phyloP scores from a whole-genome alignment of 148 eudicot genomes.

The Salicornia ramosissima region DNA sequence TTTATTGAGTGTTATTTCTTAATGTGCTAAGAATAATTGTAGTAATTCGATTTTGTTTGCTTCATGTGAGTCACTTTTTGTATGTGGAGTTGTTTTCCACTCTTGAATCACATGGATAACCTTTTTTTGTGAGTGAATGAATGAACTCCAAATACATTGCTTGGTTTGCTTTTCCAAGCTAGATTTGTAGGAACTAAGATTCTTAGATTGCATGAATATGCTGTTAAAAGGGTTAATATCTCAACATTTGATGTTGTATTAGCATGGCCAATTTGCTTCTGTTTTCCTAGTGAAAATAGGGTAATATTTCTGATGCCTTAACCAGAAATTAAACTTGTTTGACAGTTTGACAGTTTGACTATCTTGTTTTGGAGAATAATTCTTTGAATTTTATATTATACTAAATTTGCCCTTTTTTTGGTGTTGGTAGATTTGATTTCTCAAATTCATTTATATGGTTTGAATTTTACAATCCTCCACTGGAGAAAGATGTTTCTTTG shows the following conservation, averaged over 20 bases:
- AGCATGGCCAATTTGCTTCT: not conserved
- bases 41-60: not conserved
- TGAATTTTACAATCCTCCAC: slow-evolving; percentile 80
- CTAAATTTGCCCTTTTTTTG: not conserved
- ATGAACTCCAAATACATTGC: not conserved
- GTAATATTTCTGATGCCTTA: not conserved
- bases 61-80: not conserved
- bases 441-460: slow-evolving; percentile 86
- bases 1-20: not conserved
- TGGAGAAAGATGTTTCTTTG: slow-evolving; percentile 71
- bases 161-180: not conserved
- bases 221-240: not conserved
- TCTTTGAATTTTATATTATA: not conserved
- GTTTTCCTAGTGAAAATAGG: not conserved
- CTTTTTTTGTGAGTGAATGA: not conserved
- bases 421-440: slow-evolving; percentile 62
- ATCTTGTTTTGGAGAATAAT: not conserved
- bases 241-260: too few species aligned
- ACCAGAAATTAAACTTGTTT: not conserved
- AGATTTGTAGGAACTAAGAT: not conserved
- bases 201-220: not conserved
- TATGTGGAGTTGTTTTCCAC: not conserved
- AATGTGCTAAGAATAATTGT: not conserved
- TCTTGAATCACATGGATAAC: not conserved
- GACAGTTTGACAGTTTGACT: too few species aligned